Evolutionary conservation across 2,329 filamentous ascomycete species (phyloP).

Genomic region (Pyrenochaeta sp.): DNA sequence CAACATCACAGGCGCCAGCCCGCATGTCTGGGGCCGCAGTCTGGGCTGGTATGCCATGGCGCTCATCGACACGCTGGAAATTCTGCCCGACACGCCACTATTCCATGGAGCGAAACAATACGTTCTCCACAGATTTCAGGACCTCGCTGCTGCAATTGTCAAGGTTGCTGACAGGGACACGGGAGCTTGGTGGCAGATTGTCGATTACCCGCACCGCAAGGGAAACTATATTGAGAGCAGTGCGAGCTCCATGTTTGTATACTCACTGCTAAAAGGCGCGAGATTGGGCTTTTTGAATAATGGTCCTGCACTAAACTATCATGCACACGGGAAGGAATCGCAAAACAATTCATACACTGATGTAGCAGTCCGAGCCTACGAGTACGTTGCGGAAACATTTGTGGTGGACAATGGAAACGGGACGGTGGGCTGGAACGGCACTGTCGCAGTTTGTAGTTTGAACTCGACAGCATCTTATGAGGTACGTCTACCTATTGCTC

Average conservation of each 20-base stretch:
- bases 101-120: neutral
- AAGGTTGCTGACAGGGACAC: conserved; percentile 29
- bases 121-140: conserved; percentile 4
- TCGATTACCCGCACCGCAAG: conserved; percentile 57
- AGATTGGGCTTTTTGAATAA: conserved; percentile 41
- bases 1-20: conserved; percentile 59
- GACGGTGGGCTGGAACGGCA: conserved; percentile 43
- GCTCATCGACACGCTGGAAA: conserved; percentile 59
- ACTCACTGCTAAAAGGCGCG: conserved; percentile 60
- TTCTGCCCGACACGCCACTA: conserved; percentile 31
- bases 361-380: conserved; percentile 51
- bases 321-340: neutral
- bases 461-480: conserved; percentile 33
- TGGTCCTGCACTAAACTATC: neutral
- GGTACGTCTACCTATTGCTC: conserved; percentile 23
- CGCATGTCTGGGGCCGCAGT: conserved; percentile 63
- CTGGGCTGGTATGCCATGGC: conserved; percentile 65
- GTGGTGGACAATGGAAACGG: conserved; percentile 26
- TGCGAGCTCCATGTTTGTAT: conserved; percentile 66
- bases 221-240: conserved; percentile 70
- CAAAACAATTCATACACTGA: conserved; percentile 15
- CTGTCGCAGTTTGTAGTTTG: conserved; percentile 38
- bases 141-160: conserved; percentile 46
- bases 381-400: conserved; percentile 29
- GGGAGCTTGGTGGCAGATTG: conserved; percentile 67